Percentiles rank a stretch among this genome's conserved stretches.
Conservation (phyloP, 2,329 filamentous ascomycete genomes). For the Colletotrichum aenigma region DNA sequence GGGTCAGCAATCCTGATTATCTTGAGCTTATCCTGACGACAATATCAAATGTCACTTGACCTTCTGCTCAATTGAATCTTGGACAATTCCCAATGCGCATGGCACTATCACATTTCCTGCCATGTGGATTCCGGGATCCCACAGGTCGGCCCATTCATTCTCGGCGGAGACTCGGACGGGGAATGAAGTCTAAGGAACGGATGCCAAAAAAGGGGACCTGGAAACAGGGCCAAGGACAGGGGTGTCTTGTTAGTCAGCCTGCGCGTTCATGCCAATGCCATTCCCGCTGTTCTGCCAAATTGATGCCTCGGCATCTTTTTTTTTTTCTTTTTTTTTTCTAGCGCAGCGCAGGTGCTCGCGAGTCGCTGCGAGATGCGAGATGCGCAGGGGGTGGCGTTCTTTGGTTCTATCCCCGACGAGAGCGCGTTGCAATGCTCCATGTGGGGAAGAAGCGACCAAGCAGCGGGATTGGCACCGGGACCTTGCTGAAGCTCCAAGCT, state of each 20-base stretch:
- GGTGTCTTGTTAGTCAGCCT: neutral
- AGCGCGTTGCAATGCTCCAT: neutral
- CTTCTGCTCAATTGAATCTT: neutral
- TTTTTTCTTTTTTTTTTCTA: neutral
- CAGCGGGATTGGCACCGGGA: neutral
- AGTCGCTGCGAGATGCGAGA: neutral
- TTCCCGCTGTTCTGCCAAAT: neutral
- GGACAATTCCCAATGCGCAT: neutral
- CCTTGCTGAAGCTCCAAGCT: neutral
- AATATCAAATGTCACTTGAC: neutral
- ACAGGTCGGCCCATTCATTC: neutral
- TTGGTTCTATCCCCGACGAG: neutral
- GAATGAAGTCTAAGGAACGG: neutral
- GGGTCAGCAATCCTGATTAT: neutral
- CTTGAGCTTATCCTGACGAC: neutral
- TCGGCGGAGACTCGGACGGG: neutral
- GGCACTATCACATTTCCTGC: neutral
- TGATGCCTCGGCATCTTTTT: conserved; percentile 12
- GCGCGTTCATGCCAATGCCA: neutral
- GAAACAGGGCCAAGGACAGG: neutral
- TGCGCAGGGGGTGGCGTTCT: neutral
- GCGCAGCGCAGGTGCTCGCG: neutral
- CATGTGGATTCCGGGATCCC: neutral
- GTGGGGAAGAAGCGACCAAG: neutral
- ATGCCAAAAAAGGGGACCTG: neutral